A percentile compares a stretch with the other conserved stretches of the same genome.
These are phyloP conservation scores for Chrysoporthe austroafricana DNA, from an alignment of 2,329 filamentous ascomycete species.

Conservation along the genomic window DNA sequence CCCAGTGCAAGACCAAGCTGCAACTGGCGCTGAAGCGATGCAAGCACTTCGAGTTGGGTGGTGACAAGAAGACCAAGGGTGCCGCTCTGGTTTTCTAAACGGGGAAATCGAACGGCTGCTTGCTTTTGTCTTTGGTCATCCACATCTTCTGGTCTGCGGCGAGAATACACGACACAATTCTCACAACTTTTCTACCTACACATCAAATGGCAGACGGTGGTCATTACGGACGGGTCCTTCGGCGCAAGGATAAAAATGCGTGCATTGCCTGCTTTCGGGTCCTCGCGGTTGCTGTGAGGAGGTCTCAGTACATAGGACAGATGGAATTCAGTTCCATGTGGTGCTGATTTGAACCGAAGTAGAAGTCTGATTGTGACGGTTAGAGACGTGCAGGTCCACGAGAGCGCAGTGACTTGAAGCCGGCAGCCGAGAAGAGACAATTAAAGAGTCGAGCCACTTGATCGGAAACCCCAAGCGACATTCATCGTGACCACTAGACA, in stretches of 20 bases:
- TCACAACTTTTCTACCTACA: constrained; percentile 28
- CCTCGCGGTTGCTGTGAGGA: constrained; percentile 29
- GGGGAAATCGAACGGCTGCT: constrained; percentile 31
- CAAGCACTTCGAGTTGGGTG: constrained; percentile 99
- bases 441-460: constrained; percentile 22
- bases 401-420: constrained; percentile 19
- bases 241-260: constrained; percentile 29
- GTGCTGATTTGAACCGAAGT: constrained; percentile 23
- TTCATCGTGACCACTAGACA: not conserved
- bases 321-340: constrained; percentile 27
- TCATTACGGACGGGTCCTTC: constrained; percentile 30
- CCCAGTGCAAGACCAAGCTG: constrained; percentile 95
- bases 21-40: constrained; percentile 98
- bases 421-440: constrained; percentile 22
- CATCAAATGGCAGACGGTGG: constrained; percentile 28
- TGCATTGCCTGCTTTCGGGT: constrained; percentile 30
- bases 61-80: constrained; percentile 99
- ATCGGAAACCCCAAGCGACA: not conserved
- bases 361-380: constrained; percentile 20
- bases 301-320: constrained; percentile 29
- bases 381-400: constrained; percentile 18
- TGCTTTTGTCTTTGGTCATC: constrained; percentile 27
- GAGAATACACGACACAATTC: constrained; percentile 25
- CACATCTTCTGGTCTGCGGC: constrained; percentile 29
- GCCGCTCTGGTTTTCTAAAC: constrained; percentile 98